phyloP scores from a whole-genome alignment of 2,329 filamentous ascomycete genomes.

The Beauveria bassiana region DNA sequence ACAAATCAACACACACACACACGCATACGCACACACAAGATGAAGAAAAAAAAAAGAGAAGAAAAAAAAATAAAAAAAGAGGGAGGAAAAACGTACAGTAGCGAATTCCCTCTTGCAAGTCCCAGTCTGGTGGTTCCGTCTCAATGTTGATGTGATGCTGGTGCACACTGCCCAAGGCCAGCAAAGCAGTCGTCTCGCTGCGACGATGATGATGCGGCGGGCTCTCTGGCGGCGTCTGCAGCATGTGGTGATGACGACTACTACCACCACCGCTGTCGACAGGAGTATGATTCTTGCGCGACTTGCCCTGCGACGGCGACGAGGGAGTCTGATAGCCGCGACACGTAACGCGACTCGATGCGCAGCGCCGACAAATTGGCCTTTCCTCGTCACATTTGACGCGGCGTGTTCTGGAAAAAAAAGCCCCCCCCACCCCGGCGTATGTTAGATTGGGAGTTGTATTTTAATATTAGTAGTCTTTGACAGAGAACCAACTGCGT shows the following conservation, averaged over 20 bases:
- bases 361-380: background rate
- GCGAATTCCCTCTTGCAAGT: background rate
- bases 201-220: background rate
- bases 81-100: background rate
- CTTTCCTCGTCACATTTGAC: slow-evolving; percentile 2
- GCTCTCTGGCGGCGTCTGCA: background rate
- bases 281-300: background rate
- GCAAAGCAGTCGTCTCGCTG: background rate
- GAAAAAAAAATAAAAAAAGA: too few species aligned
- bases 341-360: background rate
- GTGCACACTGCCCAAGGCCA: background rate
- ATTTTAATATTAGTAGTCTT: background rate
- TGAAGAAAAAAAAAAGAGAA: background rate
- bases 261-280: background rate
- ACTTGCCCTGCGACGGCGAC: background rate
- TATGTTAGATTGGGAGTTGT: background rate
- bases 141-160: background rate
- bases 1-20: too few species aligned
- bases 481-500: background rate
- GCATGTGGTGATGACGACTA: background rate
- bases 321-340: background rate
- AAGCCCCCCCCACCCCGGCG: too few species aligned
- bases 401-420: background rate
- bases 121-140: background rate
- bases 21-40: background rate